Conservation (phyloP, 192 early-diverging fungal species). For the Kickxella alabastrina region DNA sequence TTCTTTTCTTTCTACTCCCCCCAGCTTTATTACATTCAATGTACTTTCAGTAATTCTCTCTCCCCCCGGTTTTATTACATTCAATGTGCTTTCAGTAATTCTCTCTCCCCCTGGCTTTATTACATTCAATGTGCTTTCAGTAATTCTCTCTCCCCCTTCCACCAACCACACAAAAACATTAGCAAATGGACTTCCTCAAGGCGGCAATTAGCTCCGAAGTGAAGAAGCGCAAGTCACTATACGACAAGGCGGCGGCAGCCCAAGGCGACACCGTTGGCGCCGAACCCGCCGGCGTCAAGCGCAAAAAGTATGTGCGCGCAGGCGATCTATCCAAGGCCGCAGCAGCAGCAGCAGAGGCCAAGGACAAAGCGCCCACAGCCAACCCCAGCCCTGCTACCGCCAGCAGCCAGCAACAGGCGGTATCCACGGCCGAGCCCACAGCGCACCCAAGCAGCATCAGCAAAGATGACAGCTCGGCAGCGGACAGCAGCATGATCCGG, state of each 20-base stretch:
- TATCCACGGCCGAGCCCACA: not conserved
- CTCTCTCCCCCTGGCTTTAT: no score
- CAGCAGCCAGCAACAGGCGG: not conserved
- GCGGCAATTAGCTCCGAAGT: slow-evolving; percentile 58
- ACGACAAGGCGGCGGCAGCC: slow-evolving; percentile 29
- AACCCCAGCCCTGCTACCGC: not conserved
- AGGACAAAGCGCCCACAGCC: slow-evolving; percentile 52
- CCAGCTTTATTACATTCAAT: no score
- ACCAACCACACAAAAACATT: no score
- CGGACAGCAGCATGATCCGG: slow-evolving; percentile 43
- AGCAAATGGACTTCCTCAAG: slow-evolving; percentile 66
- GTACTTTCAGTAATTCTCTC: no score
- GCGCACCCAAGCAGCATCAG: not conserved
- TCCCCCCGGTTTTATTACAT: no score
- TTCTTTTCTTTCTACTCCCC: slow-evolving; percentile 6
- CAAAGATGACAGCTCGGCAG: slow-evolving; percentile 5
- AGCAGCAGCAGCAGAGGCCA: slow-evolving; percentile 54
- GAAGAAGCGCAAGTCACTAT: slow-evolving; percentile 67
- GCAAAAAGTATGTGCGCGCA: slow-evolving; percentile 80
- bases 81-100: no score
- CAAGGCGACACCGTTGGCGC: slow-evolving; percentile 10
- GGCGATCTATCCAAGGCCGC: slow-evolving; percentile 71
- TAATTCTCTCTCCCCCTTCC: no score
- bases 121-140: no score
- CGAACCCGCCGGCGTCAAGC: slow-evolving; percentile 20